phyloP scores from a whole-genome alignment of 2,329 filamentous ascomycete species.

The Neofusicoccum kwambonambiense region DNA sequence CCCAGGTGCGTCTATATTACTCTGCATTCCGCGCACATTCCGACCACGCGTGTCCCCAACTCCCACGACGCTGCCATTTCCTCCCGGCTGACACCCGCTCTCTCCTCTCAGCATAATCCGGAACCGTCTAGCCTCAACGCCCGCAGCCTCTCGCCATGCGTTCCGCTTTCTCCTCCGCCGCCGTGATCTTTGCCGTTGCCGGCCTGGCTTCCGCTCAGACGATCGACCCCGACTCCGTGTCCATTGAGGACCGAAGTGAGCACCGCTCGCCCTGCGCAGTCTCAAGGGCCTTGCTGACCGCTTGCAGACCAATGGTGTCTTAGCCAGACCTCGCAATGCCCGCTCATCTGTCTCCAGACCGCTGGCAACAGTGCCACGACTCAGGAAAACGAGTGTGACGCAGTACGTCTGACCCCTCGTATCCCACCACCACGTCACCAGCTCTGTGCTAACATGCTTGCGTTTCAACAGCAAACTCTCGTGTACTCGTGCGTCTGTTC shows the following conservation, averaged over 20 bases:
- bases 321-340: constrained; percentile 63
- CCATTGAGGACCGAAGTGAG: constrained; percentile 54
- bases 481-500: constrained; percentile 72
- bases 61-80: background rate
- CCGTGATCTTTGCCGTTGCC: constrained; percentile 51
- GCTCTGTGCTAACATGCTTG: constrained; percentile 1
- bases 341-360: constrained; percentile 68
- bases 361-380: constrained; percentile 45
- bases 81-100: background rate
- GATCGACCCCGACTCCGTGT: constrained; percentile 64
- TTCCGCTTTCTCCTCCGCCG: constrained; percentile 48
- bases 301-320: constrained; percentile 62
- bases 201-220: constrained; percentile 55
- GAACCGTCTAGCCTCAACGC: background rate
- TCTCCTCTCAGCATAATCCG: background rate
- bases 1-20: constrained; percentile 4
- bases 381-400: constrained; percentile 64
- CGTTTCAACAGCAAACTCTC: constrained; percentile 45
- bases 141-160: constrained; percentile 37
- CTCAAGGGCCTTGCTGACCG: constrained; percentile 23
- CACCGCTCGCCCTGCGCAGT: constrained; percentile 4
- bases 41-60: background rate
- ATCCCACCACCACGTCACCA: background rate
- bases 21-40: constrained; percentile 12
- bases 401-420: constrained; percentile 47